phyloP scores from a whole-genome alignment of 1,284 basidiomycete species.

The Gomphus bonarii region DNA sequence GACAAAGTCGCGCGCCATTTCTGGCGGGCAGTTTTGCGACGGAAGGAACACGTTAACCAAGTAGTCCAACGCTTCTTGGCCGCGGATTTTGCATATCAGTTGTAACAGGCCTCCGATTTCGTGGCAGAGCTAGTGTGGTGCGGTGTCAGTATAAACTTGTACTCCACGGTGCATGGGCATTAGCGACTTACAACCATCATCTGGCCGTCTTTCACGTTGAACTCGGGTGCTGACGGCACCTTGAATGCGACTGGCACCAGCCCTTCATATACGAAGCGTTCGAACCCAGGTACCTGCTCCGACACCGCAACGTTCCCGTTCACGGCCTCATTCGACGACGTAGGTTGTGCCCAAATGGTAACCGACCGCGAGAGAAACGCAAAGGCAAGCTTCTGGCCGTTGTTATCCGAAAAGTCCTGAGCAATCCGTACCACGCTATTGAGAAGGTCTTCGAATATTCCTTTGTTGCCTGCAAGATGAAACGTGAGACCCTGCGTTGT shows the following conservation, averaged over 20 bases:
- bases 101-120: conserved; percentile 86
- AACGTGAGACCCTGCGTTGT: background rate
- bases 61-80: conserved; percentile 78
- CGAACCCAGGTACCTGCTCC: conserved; percentile 78
- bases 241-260: conserved; percentile 79
- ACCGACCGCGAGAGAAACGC: conserved; percentile 74
- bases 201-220: conserved; percentile 87
- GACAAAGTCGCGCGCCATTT: conserved; percentile 72
- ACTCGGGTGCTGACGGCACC: conserved; percentile 68
- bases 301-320: conserved; percentile 27
- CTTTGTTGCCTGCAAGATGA: conserved; percentile 61
- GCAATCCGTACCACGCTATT: conserved; percentile 73
- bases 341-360: conserved; percentile 67
- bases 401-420: conserved; percentile 62
- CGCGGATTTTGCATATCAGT: conserved; percentile 66
- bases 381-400: conserved; percentile 75
- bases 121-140: conserved; percentile 63
- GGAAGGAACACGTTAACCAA: conserved; percentile 78
- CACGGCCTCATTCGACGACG: conserved; percentile 19
- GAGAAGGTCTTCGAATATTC: conserved; percentile 58
- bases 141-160: no score
- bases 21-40: conserved; percentile 77
- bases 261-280: conserved; percentile 86
- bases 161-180: no score
- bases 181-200: conserved; percentile 56